Percentiles rank a stretch among this genome's conserved stretches.
Conservation (phyloP, 257 asterid genomes). For the Solanum chiquidenum region DNA sequence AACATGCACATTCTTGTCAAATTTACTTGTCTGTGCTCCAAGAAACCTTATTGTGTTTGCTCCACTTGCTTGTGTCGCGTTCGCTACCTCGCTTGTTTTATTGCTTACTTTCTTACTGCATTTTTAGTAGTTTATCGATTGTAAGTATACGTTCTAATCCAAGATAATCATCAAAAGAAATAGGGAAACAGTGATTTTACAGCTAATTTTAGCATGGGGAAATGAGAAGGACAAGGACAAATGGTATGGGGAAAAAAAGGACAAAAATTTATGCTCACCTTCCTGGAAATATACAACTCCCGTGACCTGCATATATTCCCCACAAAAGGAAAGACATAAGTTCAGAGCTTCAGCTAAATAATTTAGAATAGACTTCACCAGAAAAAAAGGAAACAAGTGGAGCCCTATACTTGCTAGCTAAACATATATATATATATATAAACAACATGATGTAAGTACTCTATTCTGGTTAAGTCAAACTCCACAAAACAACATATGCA, state of each 20-base stretch:
- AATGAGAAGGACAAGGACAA: constrained; percentile 24
- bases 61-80: constrained; percentile 56
- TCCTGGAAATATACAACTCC: constrained; percentile 90
- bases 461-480: neutral
- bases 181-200: neutral
- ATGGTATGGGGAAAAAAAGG: constrained; percentile 3
- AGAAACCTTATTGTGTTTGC: constrained; percentile 24
- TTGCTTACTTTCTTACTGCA: constrained; percentile 62
- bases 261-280: constrained; percentile 48
- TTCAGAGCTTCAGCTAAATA: constrained; percentile 15
- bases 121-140: neutral
- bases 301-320: constrained; percentile 76
- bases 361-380: neutral
- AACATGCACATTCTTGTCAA: constrained; percentile 13
- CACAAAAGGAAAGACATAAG: constrained; percentile 12
- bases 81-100: constrained; percentile 59
- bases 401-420: neutral
- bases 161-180: neutral
- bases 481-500: neutral
- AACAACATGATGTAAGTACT: neutral
- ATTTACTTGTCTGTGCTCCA: constrained; percentile 16
- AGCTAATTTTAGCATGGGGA: constrained; percentile 11
- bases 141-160: neutral
- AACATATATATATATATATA: neutral
- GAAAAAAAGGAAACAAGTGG: neutral